phyloP scores from a whole-genome alignment of 1,284 basidiomycete genomes.

The Coniophora puteana region DNA sequence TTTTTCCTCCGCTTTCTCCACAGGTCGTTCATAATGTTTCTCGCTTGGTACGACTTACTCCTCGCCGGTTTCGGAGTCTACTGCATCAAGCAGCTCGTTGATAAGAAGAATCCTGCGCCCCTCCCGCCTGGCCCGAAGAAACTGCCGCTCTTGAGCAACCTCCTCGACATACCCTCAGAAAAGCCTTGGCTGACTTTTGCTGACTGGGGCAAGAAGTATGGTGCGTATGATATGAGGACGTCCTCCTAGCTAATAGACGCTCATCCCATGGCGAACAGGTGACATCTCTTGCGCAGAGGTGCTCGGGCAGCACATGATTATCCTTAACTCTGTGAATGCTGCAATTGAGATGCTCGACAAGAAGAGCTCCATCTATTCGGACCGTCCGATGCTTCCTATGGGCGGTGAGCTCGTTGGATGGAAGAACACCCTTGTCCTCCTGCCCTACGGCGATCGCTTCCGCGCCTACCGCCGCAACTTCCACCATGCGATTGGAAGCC shows the following conservation, averaged over 20 bases:
- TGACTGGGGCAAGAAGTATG: slow-evolving; percentile 30
- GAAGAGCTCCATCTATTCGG: slow-evolving; percentile 66
- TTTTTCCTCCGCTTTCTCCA: no score
- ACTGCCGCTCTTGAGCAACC: slow-evolving; percentile 28
- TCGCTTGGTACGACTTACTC: slow-evolving; percentile 29
- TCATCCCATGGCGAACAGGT: slow-evolving; percentile 32
- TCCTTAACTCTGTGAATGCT: slow-evolving; percentile 52
- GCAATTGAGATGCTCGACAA: slow-evolving; percentile 64
- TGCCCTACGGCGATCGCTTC: slow-evolving; percentile 59
- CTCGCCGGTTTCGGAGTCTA: slow-evolving; percentile 27
- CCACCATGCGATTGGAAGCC: slow-evolving; percentile 54
- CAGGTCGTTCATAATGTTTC: not conserved
- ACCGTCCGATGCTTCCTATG: slow-evolving; percentile 57
- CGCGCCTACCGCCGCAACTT: slow-evolving; percentile 59
- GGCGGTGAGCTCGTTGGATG: slow-evolving; percentile 66
- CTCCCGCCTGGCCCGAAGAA: slow-evolving; percentile 28
- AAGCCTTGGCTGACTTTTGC: slow-evolving; percentile 30
- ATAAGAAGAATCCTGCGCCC: slow-evolving; percentile 18
- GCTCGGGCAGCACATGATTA: slow-evolving; percentile 56
- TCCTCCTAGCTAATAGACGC: not conserved
- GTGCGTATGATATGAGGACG: slow-evolving; percentile 8
- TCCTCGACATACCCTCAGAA: slow-evolving; percentile 30
- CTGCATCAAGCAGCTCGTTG: slow-evolving; percentile 21
- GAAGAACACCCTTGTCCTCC: slow-evolving; percentile 58
- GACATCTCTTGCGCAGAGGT: slow-evolving; percentile 56